These are phyloP conservation scores for Globisporangium abappressorium DNA, from an alignment of 352 stramenopile genomes.

Conservation along the genomic window DNA sequence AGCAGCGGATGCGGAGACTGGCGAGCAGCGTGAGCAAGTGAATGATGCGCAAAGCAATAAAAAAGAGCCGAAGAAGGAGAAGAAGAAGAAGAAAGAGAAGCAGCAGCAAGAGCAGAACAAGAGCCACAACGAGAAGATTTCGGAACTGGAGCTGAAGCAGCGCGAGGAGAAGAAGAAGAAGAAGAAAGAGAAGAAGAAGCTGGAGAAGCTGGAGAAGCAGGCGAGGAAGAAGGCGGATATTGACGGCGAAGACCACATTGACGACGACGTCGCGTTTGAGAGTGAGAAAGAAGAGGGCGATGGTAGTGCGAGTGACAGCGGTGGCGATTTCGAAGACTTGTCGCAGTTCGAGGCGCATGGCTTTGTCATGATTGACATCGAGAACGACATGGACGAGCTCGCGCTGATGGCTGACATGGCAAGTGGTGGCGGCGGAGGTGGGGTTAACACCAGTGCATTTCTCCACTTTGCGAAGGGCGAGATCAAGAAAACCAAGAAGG, in stretches of 20 bases:
- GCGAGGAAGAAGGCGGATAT: constrained; percentile 29
- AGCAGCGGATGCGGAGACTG: neutral
- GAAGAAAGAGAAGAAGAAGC: constrained; percentile 15
- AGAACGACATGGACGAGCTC: constrained; percentile 42
- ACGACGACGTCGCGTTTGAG: constrained; percentile 26
- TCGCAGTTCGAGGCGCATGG: constrained; percentile 26
- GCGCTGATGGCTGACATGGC: constrained; percentile 29
- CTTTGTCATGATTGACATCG: constrained; percentile 42
- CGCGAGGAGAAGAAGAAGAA: constrained; percentile 15
- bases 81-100: constrained; percentile 7
- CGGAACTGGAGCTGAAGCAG: constrained; percentile 16
- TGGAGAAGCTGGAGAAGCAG: constrained; percentile 26
- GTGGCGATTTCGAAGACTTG: constrained; percentile 1
- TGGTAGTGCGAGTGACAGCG: neutral
- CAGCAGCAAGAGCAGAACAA: constrained; percentile 4
- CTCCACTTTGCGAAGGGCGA: constrained; percentile 3
- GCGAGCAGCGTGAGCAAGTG: neutral
- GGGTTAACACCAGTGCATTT: neutral
- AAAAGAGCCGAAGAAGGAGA: constrained; percentile 7
- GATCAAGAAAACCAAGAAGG: constrained; percentile 12
- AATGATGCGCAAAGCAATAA: neutral
- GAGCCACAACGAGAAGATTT: neutral
- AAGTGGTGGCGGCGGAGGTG: constrained; percentile 14
- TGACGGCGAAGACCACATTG: constrained; percentile 27
- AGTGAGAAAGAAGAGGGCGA: constrained; percentile 18